A percentile compares a stretch with the other conserved stretches of the same genome.
These are phyloP conservation scores for Hevea brasiliensis DNA, from an alignment of 345 rosid genomes.

Conservation along the genomic window DNA sequence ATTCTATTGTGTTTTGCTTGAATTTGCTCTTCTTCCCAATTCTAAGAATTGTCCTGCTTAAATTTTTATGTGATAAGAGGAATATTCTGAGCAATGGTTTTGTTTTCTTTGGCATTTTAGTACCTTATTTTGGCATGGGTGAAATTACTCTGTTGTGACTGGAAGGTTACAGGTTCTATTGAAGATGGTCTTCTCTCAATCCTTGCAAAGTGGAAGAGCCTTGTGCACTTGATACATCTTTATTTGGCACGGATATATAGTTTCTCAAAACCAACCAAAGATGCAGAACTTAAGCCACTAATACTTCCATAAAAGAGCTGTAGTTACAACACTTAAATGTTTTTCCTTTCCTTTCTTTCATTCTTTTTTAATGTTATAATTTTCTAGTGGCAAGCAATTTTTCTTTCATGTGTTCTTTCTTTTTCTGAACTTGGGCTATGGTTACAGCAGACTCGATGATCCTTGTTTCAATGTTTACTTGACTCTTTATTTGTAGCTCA, in stretches of 20 bases:
- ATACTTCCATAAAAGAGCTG: not conserved
- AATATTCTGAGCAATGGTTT: not conserved
- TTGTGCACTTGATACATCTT: not conserved
- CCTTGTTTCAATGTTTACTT: slow-evolving; percentile 26
- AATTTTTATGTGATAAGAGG: not conserved
- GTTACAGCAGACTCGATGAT: not conserved
- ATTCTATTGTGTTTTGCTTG: not conserved
- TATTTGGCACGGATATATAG: not conserved
- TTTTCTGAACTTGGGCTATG: not conserved
- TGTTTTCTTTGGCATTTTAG: not conserved
- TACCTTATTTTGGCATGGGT: not conserved
- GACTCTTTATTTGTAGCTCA: slow-evolving; percentile 52
- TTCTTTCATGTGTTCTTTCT: not conserved
- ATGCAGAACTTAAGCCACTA: not conserved
- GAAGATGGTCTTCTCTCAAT: too few relatives aligned
- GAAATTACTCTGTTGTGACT: too few relatives aligned
- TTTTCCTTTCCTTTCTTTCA: not conserved
- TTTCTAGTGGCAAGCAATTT: not conserved
- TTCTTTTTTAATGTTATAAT: too few relatives aligned
- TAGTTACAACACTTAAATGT: not conserved
- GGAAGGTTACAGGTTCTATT: too few relatives aligned
- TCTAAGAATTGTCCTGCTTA: not conserved
- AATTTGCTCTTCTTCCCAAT: not conserved
- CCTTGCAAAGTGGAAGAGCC: too few relatives aligned
- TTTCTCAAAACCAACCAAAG: not conserved